phyloP scores from a whole-genome alignment of 108 stramenopile genomes.

The Cylindrotheca closterium region DNA sequence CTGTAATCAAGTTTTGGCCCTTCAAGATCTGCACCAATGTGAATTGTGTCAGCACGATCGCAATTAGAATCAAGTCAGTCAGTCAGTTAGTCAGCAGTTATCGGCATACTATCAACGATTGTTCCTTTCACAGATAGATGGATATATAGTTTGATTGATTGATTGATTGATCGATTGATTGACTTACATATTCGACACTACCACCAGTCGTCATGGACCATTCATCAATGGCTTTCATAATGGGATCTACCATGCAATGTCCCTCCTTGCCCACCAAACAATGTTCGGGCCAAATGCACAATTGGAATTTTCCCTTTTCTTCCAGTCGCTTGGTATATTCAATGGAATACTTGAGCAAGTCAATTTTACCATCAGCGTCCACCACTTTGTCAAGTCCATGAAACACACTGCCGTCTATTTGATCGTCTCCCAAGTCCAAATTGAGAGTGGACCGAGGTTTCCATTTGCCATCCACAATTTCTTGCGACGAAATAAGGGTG shows the following conservation, averaged over 20 bases:
- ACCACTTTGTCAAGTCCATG: slow-evolving; percentile 9
- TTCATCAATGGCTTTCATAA: slow-evolving; percentile 60
- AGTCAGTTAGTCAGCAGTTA: too few species aligned
- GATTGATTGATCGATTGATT: too few species aligned
- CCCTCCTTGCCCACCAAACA: slow-evolving; percentile 86
- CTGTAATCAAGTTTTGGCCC: slow-evolving; percentile 88
- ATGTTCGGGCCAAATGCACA: slow-evolving; percentile 97
- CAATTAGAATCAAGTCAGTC: too few species aligned
- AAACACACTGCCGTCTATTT: slow-evolving; percentile 33
- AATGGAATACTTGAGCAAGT: slow-evolving; percentile 46
- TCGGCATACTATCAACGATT: too few species aligned
- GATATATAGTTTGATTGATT: too few species aligned
- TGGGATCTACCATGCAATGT: slow-evolving; percentile 56
- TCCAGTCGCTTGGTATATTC: slow-evolving; percentile 76
- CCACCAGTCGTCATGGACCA: slow-evolving; percentile 66
- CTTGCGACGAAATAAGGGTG: slow-evolving; percentile 74
- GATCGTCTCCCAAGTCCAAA: slow-evolving; percentile 23
- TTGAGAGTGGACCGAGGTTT: slow-evolving; percentile 29
- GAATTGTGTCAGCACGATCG: too few species aligned
- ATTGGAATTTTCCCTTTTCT: slow-evolving; percentile 58
- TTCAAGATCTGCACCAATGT: slow-evolving; percentile 57
- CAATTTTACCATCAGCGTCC: slow-evolving; percentile 26
- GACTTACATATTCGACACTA: slow-evolving; percentile 52
- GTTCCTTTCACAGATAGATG: too few species aligned
- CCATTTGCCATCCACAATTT: slow-evolving; percentile 66